Evolutionary conservation across 2,329 filamentous ascomycete species (phyloP).

Genomic region (Zymoseptoria crescenta): DNA sequence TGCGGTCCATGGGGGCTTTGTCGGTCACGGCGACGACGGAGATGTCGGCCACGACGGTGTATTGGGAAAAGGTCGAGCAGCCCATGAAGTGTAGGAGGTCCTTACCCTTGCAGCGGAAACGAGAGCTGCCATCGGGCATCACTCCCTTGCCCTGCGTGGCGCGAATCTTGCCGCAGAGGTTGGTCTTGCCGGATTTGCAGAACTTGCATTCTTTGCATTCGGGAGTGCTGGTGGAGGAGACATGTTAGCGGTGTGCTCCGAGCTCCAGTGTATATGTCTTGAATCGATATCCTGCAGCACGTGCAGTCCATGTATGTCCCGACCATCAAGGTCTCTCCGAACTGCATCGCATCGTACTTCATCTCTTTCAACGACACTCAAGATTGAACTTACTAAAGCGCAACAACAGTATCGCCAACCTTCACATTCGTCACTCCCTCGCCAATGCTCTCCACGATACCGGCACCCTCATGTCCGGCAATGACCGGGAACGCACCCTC

Average conservation of each 20-base stretch:
- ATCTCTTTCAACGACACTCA: conserved; percentile 1
- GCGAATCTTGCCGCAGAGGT: conserved; percentile 97
- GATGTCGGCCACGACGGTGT: conserved; percentile 97
- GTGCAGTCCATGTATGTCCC: neutral
- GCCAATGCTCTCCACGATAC: conserved; percentile 85
- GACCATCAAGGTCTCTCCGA: conserved; percentile 10
- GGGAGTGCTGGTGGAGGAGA: conserved; percentile 60
- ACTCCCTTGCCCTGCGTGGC: conserved; percentile 91
- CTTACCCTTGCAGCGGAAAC: conserved; percentile 92
- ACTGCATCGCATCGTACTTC: neutral
- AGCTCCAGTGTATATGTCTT: neutral
- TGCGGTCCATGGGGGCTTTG: conserved; percentile 89
- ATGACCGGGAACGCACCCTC: conserved; percentile 89
- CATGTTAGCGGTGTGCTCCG: conserved; percentile 10
- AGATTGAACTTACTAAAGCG: conserved; percentile 61
- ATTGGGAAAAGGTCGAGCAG: conserved; percentile 96
- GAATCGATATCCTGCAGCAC: neutral
- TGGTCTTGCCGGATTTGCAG: conserved; percentile 99
- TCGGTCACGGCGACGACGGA: conserved; percentile 89
- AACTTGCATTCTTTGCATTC: conserved; percentile 99
- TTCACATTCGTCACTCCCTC: conserved; percentile 94
- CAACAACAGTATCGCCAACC: conserved; percentile 82
- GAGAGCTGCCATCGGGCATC: conserved; percentile 93
- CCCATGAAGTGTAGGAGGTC: conserved; percentile 98
- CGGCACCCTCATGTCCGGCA: conserved; percentile 83